These are phyloP conservation scores for Hyphopichia khmerensis DNA, from an alignment of 1,139 yeast species.

Conservation along the genomic window DNA sequence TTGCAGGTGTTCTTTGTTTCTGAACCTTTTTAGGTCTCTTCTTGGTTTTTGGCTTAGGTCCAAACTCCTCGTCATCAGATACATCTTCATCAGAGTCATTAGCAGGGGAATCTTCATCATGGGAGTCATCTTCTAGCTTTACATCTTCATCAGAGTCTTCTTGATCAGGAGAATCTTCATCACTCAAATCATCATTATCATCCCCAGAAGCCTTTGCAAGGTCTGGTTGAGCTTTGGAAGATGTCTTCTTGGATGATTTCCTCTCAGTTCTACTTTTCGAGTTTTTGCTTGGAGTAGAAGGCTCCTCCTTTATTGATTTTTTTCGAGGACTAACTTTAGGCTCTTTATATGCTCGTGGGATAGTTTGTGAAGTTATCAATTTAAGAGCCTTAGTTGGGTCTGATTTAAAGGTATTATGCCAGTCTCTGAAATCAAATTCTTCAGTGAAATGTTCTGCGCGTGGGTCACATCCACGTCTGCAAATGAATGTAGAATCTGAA, in stretches of 20 bases:
- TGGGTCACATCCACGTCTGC: conserved; percentile 39
- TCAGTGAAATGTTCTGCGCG: conserved; percentile 30
- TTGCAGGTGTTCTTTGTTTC: conserved; percentile 4
- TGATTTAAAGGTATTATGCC: conserved; percentile 16
- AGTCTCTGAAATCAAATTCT: conserved; percentile 34
- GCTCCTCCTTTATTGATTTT: neutral
- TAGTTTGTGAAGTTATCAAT: conserved; percentile 23
- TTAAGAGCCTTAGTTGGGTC: conserved; percentile 27
- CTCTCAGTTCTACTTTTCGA: neutral
- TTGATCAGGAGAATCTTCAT: conserved; percentile 3
- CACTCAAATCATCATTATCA: conserved; percentile 3
- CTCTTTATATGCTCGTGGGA: conserved; percentile 19
- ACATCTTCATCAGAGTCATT: conserved; percentile 9
- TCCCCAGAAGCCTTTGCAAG: conserved; percentile 4
- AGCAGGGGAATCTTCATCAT: conserved; percentile 6
- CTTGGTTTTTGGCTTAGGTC: conserved; percentile 4
- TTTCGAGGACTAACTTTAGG: neutral
- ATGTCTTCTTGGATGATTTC: neutral
- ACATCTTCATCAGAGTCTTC: conserved; percentile 6
- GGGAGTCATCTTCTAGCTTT: conserved; percentile 9
- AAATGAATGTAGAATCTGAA: conserved; percentile 25
- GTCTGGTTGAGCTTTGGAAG: conserved; percentile 2
- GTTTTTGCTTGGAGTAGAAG: neutral
- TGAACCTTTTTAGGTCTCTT: conserved; percentile 3
- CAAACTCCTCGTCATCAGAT: conserved; percentile 7